phyloP scores from a whole-genome alignment of 139 green algal genomes.

The Tetradesmus lagerheimii region DNA sequence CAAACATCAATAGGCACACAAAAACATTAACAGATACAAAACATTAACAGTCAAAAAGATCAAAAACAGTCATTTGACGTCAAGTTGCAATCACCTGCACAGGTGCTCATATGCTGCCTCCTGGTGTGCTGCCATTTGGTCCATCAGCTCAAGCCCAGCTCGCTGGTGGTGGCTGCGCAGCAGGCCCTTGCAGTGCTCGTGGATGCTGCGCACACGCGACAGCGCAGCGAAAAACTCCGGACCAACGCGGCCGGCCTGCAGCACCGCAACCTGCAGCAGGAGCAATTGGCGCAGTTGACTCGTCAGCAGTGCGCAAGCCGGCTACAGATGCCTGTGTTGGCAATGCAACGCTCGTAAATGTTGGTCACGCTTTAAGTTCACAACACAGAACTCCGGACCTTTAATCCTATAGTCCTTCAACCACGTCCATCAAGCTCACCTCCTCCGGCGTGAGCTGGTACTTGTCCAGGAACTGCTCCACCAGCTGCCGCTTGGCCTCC shows the following conservation, averaged over 20 bases:
- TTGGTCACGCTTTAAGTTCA: too few relatives aligned
- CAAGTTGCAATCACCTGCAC: slow-evolving; percentile 89
- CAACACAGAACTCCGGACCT: too few relatives aligned
- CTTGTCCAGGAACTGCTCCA: slow-evolving; percentile 89
- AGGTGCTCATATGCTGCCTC: slow-evolving; percentile 96
- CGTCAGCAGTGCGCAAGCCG: too few relatives aligned
- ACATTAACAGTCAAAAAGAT: too few relatives aligned
- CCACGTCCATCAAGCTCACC: too few relatives aligned
- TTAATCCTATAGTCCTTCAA: too few relatives aligned
- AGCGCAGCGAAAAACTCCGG: slow-evolving; percentile 93
- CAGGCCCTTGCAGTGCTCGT: slow-evolving; percentile 93
- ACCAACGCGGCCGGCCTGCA: slow-evolving; percentile 76
- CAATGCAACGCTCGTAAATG: slow-evolving; percentile 98
- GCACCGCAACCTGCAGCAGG: slow-evolving; percentile 51
- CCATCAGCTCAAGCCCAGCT: slow-evolving; percentile 98
- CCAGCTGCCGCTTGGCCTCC: slow-evolving; percentile 72
- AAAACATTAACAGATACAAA: too few relatives aligned
- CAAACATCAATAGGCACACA: too few relatives aligned
- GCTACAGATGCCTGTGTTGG: too few relatives aligned
- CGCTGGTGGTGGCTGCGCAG: slow-evolving; percentile 83
- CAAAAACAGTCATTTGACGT: too few relatives aligned
- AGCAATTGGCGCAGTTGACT: background rate
- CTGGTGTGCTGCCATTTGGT: slow-evolving; percentile 94
- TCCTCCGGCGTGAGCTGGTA: slow-evolving; percentile 94
- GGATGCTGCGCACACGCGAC: slow-evolving; percentile 87